Conservation (phyloP, 2,329 filamentous ascomycete species). For the Fusarium austroafricanum region DNA sequence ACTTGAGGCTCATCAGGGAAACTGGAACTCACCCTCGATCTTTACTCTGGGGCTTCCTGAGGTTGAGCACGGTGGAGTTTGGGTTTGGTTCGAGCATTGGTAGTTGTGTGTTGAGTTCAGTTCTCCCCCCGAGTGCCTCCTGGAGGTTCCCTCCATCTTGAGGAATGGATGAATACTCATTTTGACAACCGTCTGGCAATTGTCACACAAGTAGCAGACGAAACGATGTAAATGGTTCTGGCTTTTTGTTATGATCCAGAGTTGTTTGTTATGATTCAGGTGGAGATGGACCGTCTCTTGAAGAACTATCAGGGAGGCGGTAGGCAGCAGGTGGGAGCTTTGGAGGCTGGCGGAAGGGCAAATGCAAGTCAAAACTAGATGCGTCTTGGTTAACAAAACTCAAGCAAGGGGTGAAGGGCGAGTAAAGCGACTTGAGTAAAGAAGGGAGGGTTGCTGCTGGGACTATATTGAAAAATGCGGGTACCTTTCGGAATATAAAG, state of each 20-base stretch:
- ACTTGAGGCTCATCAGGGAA: not conserved
- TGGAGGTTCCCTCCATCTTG: conserved; percentile 24
- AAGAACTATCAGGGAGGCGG: conserved; percentile 37
- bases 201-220: conserved; percentile 16
- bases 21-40: conserved; percentile 46
- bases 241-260: conserved; percentile 43
- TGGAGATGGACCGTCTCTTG: conserved; percentile 37
- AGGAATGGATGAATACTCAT: conserved; percentile 43
- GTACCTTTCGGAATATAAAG: conserved; percentile 35
- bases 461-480: conserved; percentile 36
- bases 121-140: conserved; percentile 5
- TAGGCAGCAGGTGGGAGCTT: conserved; percentile 14
- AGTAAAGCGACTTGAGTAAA: conserved; percentile 41
- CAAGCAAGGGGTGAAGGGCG: conserved; percentile 36
- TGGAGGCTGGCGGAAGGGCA: conserved; percentile 31
- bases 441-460: conserved; percentile 42
- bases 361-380: conserved; percentile 17
- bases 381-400: conserved; percentile 23
- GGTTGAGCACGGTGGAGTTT: conserved; percentile 46
- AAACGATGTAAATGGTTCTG: conserved; percentile 22
- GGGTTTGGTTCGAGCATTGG: conserved; percentile 29
- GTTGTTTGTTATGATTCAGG: conserved; percentile 47
- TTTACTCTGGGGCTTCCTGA: conserved; percentile 52
- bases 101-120: conserved; percentile 3
- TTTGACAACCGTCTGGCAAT: conserved; percentile 12